Evolutionary conservation across 495 filamentous ascomycete genomes (phyloP), one percentile per base, ranked within the genome.

Genomic region (Umbilicaria muhlenbergii): DNA sequence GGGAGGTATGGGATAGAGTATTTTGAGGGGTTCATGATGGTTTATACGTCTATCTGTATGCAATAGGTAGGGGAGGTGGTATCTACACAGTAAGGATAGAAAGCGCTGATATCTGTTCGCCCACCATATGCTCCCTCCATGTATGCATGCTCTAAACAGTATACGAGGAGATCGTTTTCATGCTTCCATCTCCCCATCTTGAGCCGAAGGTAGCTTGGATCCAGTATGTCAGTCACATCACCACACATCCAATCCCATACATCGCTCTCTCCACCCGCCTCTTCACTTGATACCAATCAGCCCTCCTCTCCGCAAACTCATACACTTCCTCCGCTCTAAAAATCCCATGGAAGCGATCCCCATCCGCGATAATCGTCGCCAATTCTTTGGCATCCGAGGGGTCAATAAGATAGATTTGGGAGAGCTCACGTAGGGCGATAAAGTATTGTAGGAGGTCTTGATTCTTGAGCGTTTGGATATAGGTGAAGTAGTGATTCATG

Each of bases 301-400:
- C 87, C 45, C 92, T 67, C 46, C 92, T 66, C 59, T 94, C 86
- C 11, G 88, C 92, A 64, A 91, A 99, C 65, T 95, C 92, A 56
- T 91, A 94, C 1, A 96, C 91, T 61, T 99, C 92, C 56, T 99
- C 91, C 18, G 86, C 84, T 37, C 86, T 69, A 57, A 95, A 94
- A 44, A 96, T 83, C 2, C 92, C 92, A 13, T 79, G 68, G 58
- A 95, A 99, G 11, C 91, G 73, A 48, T 84, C 83, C 2, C 75
- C 77, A 58, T 99, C 91, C 0, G 92, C 92, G 53, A 99, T 94
- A 34, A 99, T 81, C 0, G 76, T 80, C 21, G 92, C 92, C 64
- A 99, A 77, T 58, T 95, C 89, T 61, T 95, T 94, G 16, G 91
- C 86, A 57, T 96, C 81, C 8, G 71, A 69, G 12, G 80, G 68